Conservation (phyloP, 2,329 filamentous ascomycete species). For the Botrytis medusae region DNA sequence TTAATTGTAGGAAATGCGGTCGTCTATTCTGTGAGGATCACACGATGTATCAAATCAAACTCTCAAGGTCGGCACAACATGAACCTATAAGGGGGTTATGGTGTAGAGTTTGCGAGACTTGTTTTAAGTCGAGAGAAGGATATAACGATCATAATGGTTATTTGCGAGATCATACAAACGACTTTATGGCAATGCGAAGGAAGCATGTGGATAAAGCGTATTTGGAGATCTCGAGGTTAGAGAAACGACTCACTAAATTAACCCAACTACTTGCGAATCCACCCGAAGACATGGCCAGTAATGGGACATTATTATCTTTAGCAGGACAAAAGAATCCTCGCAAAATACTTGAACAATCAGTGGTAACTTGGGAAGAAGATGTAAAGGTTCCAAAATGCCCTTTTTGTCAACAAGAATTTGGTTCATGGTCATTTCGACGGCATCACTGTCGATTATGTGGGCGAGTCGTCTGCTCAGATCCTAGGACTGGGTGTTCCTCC, state of each 20-base stretch:
- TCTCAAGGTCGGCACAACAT: conserved; percentile 83
- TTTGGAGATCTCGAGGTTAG: conserved; percentile 82
- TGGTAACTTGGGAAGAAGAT: conserved; percentile 96
- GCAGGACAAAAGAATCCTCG: conserved; percentile 71
- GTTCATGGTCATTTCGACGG: conserved; percentile 85
- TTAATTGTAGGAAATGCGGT: conserved; percentile 94
- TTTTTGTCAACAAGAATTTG: conserved; percentile 95
- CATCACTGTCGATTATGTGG: conserved; percentile 96
- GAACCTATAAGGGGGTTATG: conserved; percentile 88
- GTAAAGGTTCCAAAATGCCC: conserved; percentile 76
- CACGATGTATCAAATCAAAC: conserved; percentile 99
- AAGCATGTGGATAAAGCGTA: conserved; percentile 81
- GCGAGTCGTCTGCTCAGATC: conserved; percentile 87
- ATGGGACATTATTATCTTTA: conserved; percentile 54
- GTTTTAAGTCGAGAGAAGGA: conserved; percentile 92
- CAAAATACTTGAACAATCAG: conserved; percentile 82
- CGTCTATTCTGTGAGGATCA: conserved; percentile 94
- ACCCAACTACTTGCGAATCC: conserved; percentile 79
- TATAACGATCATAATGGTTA: conserved; percentile 86
- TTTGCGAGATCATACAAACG: conserved; percentile 68
- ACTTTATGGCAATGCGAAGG: conserved; percentile 69
- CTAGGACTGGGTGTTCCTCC: conserved; percentile 76
- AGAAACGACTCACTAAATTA: conserved; percentile 87
- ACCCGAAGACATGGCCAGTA: conserved; percentile 62
- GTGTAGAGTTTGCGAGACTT: conserved; percentile 98